Evolutionary conservation across 2,329 filamentous ascomycete species (phyloP), one percentile per base, ranked within the genome.

Genomic region (Arthroderma sp.): DNA sequence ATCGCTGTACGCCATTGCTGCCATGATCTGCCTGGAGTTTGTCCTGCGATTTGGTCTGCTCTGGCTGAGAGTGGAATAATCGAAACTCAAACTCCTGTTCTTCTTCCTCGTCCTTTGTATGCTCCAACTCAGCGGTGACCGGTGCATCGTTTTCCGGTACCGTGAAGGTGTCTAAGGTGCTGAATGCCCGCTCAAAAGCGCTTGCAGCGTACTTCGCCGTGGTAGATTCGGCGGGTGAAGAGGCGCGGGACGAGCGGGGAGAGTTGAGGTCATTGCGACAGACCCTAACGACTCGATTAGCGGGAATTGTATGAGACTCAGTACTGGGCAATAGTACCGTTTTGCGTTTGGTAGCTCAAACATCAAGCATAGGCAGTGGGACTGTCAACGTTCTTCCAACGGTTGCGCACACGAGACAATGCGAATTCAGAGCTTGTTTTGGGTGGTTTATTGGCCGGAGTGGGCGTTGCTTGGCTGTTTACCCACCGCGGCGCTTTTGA

Each of bases 11-110:
- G 5, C 47, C 53, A 30, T 28, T 44, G n/a, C 6, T 40, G 27
- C 27, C 30, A 8, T 32, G 22, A 7, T 38, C 22, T 29, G 32
- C 29, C 9, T 45, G 11, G 8, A 29, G 4, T 10, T 31, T 39
- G 6, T 27, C 11, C 9, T n/a, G n/a, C 32, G 34, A 3, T 7
- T 36, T 34, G 4, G 4, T 5, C 15, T 22, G 15, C 15, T 22
- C 15, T 22, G 44, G 6, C 3, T 60, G 58, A 1, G 57, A 58
- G 37, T 57, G 63, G 54, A 68, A 68, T 9, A 68, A 49, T 5
- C 65, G 59, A 49, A 68, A 68, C 42, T 67, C 65, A 44, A 66
- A 68, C 48, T 66, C 65, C 45, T 66, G 61, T 44, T 68, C 65
- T 30, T 65, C 62, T 1, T 62, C 61, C 8, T 47, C 44, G 41